Conservation (phyloP, 1,284 basidiomycete genomes). For the Ceratobasidium theobromae region DNA sequence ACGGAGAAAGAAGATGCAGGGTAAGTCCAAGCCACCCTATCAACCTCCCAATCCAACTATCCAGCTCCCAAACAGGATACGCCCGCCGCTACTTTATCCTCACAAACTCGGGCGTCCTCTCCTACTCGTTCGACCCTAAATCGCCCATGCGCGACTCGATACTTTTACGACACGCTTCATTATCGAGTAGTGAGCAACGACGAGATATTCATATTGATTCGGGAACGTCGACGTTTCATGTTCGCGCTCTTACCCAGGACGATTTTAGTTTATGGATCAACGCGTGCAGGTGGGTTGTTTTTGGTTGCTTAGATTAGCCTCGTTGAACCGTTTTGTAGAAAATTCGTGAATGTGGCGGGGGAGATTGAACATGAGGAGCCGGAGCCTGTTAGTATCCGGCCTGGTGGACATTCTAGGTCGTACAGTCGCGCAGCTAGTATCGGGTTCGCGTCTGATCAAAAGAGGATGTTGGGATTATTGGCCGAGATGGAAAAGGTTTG, state of each 20-base stretch:
- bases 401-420: slow-evolving; percentile 20
- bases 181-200: slow-evolving; percentile 64
- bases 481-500: slow-evolving; percentile 22
- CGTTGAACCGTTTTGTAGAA: slow-evolving; percentile 21
- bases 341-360: slow-evolving; percentile 36
- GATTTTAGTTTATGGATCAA: slow-evolving; percentile 76
- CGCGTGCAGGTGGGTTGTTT: slow-evolving; percentile 60
- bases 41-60: slow-evolving; percentile 21
- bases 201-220: slow-evolving; percentile 79
- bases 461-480: slow-evolving; percentile 21
- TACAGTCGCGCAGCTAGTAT: slow-evolving; percentile 28
- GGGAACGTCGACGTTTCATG: slow-evolving; percentile 71
- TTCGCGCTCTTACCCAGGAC: slow-evolving; percentile 66
- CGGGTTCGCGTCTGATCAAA: slow-evolving; percentile 20
- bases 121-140: slow-evolving; percentile 67
- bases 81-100: slow-evolving; percentile 77
- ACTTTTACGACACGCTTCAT: slow-evolving; percentile 65
- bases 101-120: slow-evolving; percentile 63
- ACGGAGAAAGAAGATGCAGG: slow-evolving; percentile 81
- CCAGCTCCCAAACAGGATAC: slow-evolving; percentile 57
- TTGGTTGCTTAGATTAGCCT: background rate
- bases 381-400: background rate
- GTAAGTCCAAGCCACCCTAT: slow-evolving; percentile 43
- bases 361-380: slow-evolving; percentile 11
- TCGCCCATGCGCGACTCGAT: slow-evolving; percentile 71